Percentiles rank a stretch among this genome's conserved stretches.
phyloP scores from a whole-genome alignment of 192 early-diverging fungal species.

The Dissophora ornata region DNA sequence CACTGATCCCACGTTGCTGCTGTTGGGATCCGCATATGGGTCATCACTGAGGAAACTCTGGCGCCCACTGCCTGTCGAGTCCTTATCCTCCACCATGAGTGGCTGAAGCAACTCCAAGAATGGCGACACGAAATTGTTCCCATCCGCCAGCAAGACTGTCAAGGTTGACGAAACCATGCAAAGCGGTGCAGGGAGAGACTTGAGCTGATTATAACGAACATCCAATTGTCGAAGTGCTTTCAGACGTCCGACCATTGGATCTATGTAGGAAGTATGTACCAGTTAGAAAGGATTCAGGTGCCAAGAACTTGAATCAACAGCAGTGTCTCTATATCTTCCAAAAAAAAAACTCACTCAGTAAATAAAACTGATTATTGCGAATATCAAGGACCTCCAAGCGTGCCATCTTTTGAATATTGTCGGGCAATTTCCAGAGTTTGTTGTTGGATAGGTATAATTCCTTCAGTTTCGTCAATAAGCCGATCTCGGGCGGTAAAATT shows the following conservation, averaged over 20 bases:
- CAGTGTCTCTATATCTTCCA: too few species aligned
- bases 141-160: constrained; percentile 40
- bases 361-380: constrained; percentile 44
- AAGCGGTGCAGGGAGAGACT: constrained; percentile 40
- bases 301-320: too few species aligned
- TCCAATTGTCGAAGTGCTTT: constrained; percentile 50
- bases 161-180: constrained; percentile 39
- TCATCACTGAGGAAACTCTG: constrained; percentile 42
- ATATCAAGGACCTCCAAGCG: constrained; percentile 54
- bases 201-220: constrained; percentile 42
- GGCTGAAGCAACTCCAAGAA: constrained; percentile 50
- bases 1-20: background rate
- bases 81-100: constrained; percentile 18
- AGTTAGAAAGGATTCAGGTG: too few species aligned
- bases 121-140: constrained; percentile 50
- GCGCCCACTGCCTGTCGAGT: background rate
- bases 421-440: constrained; percentile 47
- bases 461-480: constrained; percentile 37
- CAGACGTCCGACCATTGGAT: constrained; percentile 28
- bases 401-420: constrained; percentile 41
- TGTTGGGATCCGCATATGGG: constrained; percentile 29
- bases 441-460: constrained; percentile 51
- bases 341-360: constrained; percentile 54
- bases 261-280: constrained; percentile 17
- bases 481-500: constrained; percentile 49